Conservation (phyloP, 306 rosid genomes). For the Vigna mungo region DNA sequence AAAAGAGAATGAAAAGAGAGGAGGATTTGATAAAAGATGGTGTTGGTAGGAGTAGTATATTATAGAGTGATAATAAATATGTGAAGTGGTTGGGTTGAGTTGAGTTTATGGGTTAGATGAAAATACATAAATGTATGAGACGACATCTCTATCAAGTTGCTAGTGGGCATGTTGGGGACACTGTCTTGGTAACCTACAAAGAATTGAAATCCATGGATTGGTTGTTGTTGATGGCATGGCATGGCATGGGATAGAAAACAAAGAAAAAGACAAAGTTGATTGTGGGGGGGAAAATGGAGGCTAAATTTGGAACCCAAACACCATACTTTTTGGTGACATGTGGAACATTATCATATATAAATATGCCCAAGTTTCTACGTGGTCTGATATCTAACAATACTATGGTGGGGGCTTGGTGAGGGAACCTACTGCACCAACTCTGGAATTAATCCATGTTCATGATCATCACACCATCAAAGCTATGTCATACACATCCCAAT, state of each 20-base stretch:
- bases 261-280: constrained; percentile 1
- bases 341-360: constrained; percentile 38
- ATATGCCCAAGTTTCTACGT: constrained; percentile 37
- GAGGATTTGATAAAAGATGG: not conserved
- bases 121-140: not conserved
- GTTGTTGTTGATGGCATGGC: not conserved
- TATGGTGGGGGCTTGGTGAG: constrained; percentile 33
- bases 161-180: constrained; percentile 29
- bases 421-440: constrained; percentile 43
- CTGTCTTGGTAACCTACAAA: not conserved
- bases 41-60: too few relatives aligned
- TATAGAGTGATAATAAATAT: not conserved
- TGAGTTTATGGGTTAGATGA: not conserved
- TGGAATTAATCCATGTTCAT: constrained; percentile 28
- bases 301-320: constrained; percentile 31
- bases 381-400: constrained; percentile 12
- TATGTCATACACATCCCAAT: constrained; percentile 23
- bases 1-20: not conserved
- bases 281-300: not conserved
- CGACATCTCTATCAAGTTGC: not conserved
- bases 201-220: not conserved
- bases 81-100: not conserved
- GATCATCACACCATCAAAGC: constrained; percentile 44
- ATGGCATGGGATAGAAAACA: not conserved
- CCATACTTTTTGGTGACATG: constrained; percentile 35